Base-by-base conservation (phyloP, 345 rosid genomes). In the Linum trigynum region DNA sequence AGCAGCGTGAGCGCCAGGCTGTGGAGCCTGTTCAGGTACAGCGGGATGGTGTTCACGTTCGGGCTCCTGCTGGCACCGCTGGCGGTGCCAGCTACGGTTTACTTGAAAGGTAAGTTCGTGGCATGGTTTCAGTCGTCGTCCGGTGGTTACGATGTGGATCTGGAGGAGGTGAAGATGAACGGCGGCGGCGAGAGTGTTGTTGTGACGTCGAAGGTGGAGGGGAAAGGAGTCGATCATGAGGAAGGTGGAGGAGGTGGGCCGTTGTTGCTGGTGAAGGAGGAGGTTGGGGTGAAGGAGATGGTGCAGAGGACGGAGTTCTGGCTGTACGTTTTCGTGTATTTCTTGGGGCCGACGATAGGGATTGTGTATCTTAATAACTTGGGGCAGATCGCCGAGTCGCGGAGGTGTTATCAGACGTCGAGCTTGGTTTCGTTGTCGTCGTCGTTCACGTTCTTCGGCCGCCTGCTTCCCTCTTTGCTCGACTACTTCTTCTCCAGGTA, bases 321-420 rank as follows among this genome's bases (percentile, higher is more conserved):
- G 99, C 61, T 88, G 60, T 94, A 86, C 69, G 86, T 86, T 50
- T 72, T 79, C 17, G 72, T 86, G 23, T 94, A 94, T 70, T 75
- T 94, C 51, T 72, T 64, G n/a, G 91, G 97, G n/a, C 88, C 89
- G n/a, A 88, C 97, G 5, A 71, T 94, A 1, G 97, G 97, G 41
- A 35, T 94, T 17, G 97, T 90, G 39, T 94, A 70, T 65, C 71
- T 81, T 65, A 90, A 94, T 71, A 94, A 94, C 72, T 80, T 94
- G 79, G 99, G 99, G 69, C 99, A 94, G 73, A 85, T 90, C 39
- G 79, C 96, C 0, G 97, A 94, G 77, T 94, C 99, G 69, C 83
- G 96, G 1, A 84, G 95, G 15, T 78, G 67, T 39, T 55, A 78
- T 0, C 77, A 55, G 3, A 80, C 74, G 12, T 43, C 84, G 36